phyloP scores from a whole-genome alignment of 2,329 filamentous ascomycete genomes.

The Simplicillium aogashimaense region DNA sequence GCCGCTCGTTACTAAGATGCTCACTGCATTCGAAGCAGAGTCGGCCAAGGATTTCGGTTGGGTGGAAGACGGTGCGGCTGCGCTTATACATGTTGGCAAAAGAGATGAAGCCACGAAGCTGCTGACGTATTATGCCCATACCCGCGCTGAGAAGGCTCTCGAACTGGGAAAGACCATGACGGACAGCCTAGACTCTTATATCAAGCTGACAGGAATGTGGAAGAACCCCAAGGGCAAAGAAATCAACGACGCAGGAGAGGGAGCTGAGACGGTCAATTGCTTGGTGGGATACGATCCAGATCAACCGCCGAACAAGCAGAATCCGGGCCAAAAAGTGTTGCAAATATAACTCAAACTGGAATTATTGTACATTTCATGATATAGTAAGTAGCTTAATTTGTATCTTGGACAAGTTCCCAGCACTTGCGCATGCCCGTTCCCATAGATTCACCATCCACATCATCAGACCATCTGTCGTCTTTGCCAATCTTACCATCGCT shows the following conservation, averaged over 20 bases:
- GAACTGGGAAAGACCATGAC: constrained; percentile 11
- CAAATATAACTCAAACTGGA: too few relatives aligned
- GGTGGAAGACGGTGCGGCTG: constrained; percentile 12
- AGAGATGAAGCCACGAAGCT: constrained; percentile 10
- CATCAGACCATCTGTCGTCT: constrained; percentile 25
- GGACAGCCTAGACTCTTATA: constrained; percentile 13
- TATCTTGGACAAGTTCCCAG: constrained; percentile 32
- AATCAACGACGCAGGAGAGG: constrained; percentile 20
- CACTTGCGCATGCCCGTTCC: constrained; percentile 50
- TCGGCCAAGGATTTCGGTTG: constrained; percentile 10
- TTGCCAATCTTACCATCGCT: not conserved
- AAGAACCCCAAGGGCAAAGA: constrained; percentile 14
- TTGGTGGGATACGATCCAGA: constrained; percentile 19
- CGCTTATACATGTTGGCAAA: constrained; percentile 10
- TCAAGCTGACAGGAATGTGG: constrained; percentile 15
- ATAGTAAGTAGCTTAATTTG: not conserved
- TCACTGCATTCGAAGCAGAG: constrained; percentile 13
- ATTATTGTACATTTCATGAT: too few relatives aligned
- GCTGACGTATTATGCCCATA: constrained; percentile 14
- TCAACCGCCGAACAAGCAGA: constrained; percentile 7
- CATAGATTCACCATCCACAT: constrained; percentile 42
- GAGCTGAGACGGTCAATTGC: constrained; percentile 22
- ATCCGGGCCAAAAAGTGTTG: too few relatives aligned
- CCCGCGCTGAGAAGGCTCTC: constrained; percentile 12
- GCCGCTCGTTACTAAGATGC: constrained; percentile 14